Percentiles rank a stretch among this genome's conserved stretches.
Evolutionary conservation across 1,139 yeast species (phyloP).

Genomic region (Lodderomyces margitis): DNA sequence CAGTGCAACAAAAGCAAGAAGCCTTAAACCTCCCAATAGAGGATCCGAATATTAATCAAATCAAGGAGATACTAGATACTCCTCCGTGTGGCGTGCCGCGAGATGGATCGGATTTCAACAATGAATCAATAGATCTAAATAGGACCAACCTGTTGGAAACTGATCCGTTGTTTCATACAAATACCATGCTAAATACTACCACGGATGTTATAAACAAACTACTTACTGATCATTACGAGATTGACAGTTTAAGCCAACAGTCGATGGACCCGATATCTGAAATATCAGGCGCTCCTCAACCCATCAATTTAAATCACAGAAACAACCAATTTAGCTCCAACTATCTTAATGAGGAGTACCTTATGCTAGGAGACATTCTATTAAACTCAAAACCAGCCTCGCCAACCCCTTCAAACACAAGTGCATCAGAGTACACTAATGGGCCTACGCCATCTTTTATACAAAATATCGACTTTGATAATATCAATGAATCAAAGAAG

Average conservation of each 20-base stretch:
- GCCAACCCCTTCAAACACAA: constrained; percentile 41
- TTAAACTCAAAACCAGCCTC: constrained; percentile 51
- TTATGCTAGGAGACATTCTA: constrained; percentile 55
- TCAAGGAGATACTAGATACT: constrained; percentile 9
- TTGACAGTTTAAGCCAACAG: constrained; percentile 10
- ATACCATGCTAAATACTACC: constrained; percentile 34
- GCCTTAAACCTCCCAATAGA: background rate
- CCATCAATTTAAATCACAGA: constrained; percentile 4
- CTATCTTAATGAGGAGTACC: constrained; percentile 55
- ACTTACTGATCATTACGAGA: constrained; percentile 15
- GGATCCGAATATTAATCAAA: constrained; percentile 1
- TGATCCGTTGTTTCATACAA: constrained; percentile 12
- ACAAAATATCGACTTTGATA: constrained; percentile 12
- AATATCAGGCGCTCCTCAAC: background rate
- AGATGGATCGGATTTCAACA: background rate
- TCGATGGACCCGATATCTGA: constrained; percentile 5
- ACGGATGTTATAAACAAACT: constrained; percentile 37
- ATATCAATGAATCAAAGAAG: constrained; percentile 15
- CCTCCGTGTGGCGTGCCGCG: constrained; percentile 1
- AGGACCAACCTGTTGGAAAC: constrained; percentile 7
- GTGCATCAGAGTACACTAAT: constrained; percentile 24
- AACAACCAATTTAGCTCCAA: constrained; percentile 23
- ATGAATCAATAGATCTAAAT: constrained; percentile 2
- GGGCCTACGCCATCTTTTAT: constrained; percentile 17
- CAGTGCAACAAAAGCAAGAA: background rate